Percentiles rank a stretch among this genome's conserved stretches.
Evolutionary conservation across 306 rosid species (phyloP).

Genomic region (Calophaca sinica): DNA sequence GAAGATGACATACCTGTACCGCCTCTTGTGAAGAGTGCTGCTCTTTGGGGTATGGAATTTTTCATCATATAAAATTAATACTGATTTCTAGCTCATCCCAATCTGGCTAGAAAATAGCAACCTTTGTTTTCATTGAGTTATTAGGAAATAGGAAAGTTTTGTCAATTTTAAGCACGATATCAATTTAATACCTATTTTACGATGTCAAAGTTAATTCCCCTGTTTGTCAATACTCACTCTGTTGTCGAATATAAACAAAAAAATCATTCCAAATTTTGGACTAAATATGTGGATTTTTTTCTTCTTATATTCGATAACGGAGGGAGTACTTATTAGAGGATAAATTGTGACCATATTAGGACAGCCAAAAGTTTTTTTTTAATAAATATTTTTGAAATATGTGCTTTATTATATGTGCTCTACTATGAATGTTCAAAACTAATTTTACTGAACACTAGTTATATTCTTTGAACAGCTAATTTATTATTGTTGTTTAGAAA

Average conservation of each 20-base stretch:
- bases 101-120: slow-evolving; percentile 5
- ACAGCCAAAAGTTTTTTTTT: background rate
- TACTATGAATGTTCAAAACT: background rate
- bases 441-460: background rate
- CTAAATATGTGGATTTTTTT: too few relatives aligned
- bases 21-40: slow-evolving; percentile 88
- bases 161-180: too few relatives aligned
- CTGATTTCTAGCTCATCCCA: slow-evolving; percentile 21
- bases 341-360: background rate
- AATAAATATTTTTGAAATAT: background rate
- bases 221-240: slow-evolving; percentile 19
- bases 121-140: slow-evolving; percentile 18
- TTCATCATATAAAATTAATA: slow-evolving; percentile 36
- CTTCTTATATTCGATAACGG: too few relatives aligned
- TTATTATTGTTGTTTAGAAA: slow-evolving; percentile 1
- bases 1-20: slow-evolving; percentile 92
- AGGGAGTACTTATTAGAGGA: background rate
- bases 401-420: background rate
- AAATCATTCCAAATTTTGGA: too few relatives aligned
- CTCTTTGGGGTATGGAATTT: slow-evolving; percentile 62
- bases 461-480: slow-evolving; percentile 15
- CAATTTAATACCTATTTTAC: background rate
- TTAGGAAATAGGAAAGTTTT: background rate
- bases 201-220: background rate
- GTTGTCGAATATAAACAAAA: too few relatives aligned